A percentile compares a stretch with the other conserved stretches of the same genome.
Evolutionary conservation across 257 asterid species (phyloP).

Genomic region (Knoxia roxburghii): DNA sequence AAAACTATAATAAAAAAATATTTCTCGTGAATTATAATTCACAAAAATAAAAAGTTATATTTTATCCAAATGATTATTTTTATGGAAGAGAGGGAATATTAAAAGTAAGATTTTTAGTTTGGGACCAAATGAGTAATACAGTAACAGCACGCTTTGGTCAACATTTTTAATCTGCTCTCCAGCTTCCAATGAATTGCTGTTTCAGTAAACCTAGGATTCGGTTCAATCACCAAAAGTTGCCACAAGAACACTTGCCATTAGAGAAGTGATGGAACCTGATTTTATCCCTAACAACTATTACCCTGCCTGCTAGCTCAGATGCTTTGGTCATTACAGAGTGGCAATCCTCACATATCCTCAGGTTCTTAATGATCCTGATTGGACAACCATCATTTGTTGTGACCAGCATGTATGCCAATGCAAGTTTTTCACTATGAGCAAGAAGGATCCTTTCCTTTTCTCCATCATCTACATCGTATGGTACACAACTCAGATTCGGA

Average conservation of each 20-base stretch:
- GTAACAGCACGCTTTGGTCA: too few species aligned
- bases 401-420: conserved; percentile 55
- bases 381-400: conserved; percentile 22
- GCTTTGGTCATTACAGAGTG: conserved; percentile 62
- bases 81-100: too few species aligned
- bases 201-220: too few species aligned
- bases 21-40: too few species aligned
- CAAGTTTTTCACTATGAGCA: conserved; percentile 72
- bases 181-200: too few species aligned
- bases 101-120: too few species aligned
- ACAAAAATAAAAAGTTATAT: too few species aligned
- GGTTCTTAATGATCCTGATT: conserved; percentile 70
- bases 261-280: conserved; percentile 79
- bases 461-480: conserved; percentile 57
- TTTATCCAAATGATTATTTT: too few species aligned
- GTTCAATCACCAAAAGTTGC: conserved; percentile 59
- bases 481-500: conserved; percentile 44
- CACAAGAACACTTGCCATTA: conserved; percentile 69
- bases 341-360: conserved; percentile 85
- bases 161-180: too few species aligned
- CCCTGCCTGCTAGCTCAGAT: conserved; percentile 50
- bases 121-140: too few species aligned
- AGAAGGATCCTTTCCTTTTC: conserved; percentile 55
- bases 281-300: conserved; percentile 67
- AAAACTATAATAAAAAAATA: too few species aligned